These are phyloP conservation scores for Xylaria sp. DNA, from an alignment of 2,329 filamentous ascomycete genomes.

Conservation along the genomic window DNA sequence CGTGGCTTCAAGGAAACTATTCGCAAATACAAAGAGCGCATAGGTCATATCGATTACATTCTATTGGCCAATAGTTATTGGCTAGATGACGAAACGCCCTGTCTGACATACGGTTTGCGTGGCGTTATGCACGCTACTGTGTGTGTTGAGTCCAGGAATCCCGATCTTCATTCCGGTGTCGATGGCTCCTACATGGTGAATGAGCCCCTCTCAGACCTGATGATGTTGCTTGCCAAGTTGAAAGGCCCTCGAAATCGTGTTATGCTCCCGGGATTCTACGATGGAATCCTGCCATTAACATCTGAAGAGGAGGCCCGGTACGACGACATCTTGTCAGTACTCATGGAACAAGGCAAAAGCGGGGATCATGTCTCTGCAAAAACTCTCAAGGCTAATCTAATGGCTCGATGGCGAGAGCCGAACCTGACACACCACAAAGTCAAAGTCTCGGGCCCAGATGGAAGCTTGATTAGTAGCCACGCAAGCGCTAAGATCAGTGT, in stretches of 20 bases:
- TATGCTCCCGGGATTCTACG: conserved; percentile 88
- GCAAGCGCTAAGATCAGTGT: conserved; percentile 90
- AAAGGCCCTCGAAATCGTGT: conserved; percentile 85
- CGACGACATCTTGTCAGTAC: conserved; percentile 81
- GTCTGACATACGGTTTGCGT: conserved; percentile 91
- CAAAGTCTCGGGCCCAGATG: conserved; percentile 90
- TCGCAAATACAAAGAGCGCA: conserved; percentile 80
- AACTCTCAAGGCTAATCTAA: conserved; percentile 83
- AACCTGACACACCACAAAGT: conserved; percentile 94
- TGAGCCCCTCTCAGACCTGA: conserved; percentile 91
- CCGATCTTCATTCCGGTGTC: conserved; percentile 95
- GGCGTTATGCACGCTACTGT: conserved; percentile 95
- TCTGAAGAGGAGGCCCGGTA: conserved; percentile 82
- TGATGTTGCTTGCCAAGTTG: conserved; percentile 81
- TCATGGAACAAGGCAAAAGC: conserved; percentile 77
- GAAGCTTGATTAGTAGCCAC: conserved; percentile 89
- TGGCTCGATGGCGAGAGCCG: conserved; percentile 94
- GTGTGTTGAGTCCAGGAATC: conserved; percentile 84
- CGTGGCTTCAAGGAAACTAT: conserved; percentile 89
- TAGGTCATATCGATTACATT: conserved; percentile 94
- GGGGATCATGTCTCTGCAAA: conserved; percentile 62
- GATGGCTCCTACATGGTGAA: conserved; percentile 91
- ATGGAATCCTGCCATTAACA: conserved; percentile 80
- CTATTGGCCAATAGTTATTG: conserved; percentile 98
- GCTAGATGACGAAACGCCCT: conserved; percentile 95